These are phyloP conservation scores for Byssothecium circinans DNA, from an alignment of 2,329 filamentous ascomycete species.

Conservation along the genomic window DNA sequence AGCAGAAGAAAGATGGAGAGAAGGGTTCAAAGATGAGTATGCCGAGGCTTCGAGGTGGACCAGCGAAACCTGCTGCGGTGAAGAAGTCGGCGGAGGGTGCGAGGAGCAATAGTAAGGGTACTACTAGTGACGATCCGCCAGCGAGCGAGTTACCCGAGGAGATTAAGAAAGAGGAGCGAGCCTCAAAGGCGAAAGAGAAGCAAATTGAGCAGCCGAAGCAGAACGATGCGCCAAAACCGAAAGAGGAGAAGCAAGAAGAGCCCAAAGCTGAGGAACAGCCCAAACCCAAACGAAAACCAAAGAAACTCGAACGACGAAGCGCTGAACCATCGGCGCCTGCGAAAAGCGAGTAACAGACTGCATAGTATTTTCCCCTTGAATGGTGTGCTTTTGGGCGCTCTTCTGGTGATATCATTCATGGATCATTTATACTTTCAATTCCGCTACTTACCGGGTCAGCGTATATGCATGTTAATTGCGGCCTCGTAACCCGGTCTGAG, in stretches of 20 bases:
- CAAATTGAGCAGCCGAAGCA: background rate
- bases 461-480: no score
- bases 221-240: background rate
- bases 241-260: slow-evolving; percentile 5
- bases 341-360: slow-evolving; percentile 10
- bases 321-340: slow-evolving; percentile 11
- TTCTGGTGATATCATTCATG: no score
- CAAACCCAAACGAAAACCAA: slow-evolving; percentile 42
- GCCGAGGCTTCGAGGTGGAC: slow-evolving; percentile 17
- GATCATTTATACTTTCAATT: no score
- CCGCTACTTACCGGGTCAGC: no score
- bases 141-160: slow-evolving; percentile 3
- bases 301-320: slow-evolving; percentile 39
- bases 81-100: slow-evolving; percentile 9
- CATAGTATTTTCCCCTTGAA: background rate
- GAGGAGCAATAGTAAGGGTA: background rate
- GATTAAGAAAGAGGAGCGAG: background rate
- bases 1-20: slow-evolving; percentile 5
- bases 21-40: slow-evolving; percentile 5
- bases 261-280: slow-evolving; percentile 12
- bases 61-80: slow-evolving; percentile 12
- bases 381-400: background rate
- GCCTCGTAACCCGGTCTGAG: no score
- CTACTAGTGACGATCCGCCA: slow-evolving; percentile 5
- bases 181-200: background rate